phyloP scores from a whole-genome alignment of 768 basidiomycete genomes.

The Myochromella boudieri region DNA sequence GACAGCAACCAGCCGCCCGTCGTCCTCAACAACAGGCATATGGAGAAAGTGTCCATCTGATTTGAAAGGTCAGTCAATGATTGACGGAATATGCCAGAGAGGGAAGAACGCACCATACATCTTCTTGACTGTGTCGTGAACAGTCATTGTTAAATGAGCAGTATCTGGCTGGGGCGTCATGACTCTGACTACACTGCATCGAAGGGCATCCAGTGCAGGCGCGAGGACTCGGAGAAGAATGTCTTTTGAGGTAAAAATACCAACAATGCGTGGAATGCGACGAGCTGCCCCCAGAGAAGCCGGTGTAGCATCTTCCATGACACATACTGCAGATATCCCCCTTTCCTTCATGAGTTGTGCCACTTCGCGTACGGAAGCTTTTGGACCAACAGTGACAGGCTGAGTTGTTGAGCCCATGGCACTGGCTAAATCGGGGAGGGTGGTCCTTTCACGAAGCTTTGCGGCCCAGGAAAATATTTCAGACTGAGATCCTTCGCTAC shows the following conservation, averaged over 20 bases:
- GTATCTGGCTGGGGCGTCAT: conserved; percentile 1
- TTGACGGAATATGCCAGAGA: not conserved
- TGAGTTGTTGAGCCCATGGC: not conserved
- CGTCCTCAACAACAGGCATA: not conserved
- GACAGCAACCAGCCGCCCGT: not conserved
- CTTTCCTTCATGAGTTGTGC: conserved; percentile 7
- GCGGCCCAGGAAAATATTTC: conserved; percentile 4
- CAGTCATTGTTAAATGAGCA: not conserved
- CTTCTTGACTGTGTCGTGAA: not conserved
- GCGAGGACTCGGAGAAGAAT: not conserved
- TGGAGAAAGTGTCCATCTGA: not conserved
- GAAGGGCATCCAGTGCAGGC: not conserved
- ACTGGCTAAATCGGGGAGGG: conserved; percentile 1
- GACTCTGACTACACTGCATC: conserved; percentile 1
- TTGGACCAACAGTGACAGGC: conserved; percentile 1
- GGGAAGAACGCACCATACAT: conserved; percentile 5
- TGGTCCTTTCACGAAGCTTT: conserved; percentile 2
- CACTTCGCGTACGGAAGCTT: not conserved
- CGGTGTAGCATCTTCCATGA: not conserved
- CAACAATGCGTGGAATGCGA: not conserved
- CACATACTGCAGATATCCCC: conserved; percentile 1
- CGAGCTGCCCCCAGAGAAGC: not conserved
- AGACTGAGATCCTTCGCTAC: not conserved
- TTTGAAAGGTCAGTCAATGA: not conserved
- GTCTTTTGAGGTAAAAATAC: conserved; percentile 3